A percentile compares a stretch with the other conserved stretches of the same genome.
These are phyloP conservation scores for Caulochytrium protostelioides DNA, from an alignment of 371 early-diverging fungal species.

Conservation along the genomic window DNA sequence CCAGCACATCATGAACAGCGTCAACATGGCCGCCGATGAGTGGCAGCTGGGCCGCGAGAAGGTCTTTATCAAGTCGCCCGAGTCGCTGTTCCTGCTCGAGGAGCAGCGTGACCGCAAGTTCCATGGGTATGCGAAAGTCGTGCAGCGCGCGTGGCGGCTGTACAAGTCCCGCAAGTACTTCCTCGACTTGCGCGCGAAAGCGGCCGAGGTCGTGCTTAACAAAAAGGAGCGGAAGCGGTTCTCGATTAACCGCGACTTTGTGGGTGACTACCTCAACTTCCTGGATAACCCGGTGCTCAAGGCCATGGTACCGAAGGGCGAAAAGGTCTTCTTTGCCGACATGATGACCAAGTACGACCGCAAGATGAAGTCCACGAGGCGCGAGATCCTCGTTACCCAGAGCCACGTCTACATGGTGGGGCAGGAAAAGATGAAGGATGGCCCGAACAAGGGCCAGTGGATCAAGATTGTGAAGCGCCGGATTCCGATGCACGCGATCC, in stretches of 20 bases:
- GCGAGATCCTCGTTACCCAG: conserved; percentile 24
- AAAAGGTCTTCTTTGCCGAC: conserved; percentile 21
- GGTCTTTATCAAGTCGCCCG: conserved; percentile 84
- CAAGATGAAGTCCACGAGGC: conserved; percentile 16
- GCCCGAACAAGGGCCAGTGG: conserved; percentile 28
- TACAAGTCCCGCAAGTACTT: conserved; percentile 78
- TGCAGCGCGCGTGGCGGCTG: conserved; percentile 73
- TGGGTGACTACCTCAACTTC: conserved; percentile 77
- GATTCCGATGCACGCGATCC: conserved; percentile 15
- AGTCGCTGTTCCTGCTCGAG: conserved; percentile 84
- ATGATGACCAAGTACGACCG: conserved; percentile 25
- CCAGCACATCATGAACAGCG: conserved; percentile 58
- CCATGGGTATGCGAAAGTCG: conserved; percentile 84
- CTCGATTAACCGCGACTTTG: conserved; percentile 61
- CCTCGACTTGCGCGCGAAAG: conserved; percentile 74
- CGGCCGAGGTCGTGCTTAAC: conserved; percentile 65
- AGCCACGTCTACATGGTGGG: conserved; percentile 19
- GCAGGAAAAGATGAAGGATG: conserved; percentile 19
- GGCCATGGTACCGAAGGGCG: conserved; percentile 21
- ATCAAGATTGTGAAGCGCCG: conserved; percentile 27
- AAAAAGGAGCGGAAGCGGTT: conserved; percentile 80
- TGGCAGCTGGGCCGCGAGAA: conserved; percentile 91
- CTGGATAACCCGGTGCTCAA: conserved; percentile 27
- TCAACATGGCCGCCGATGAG: conserved; percentile 60
- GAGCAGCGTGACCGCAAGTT: conserved; percentile 81